These are phyloP conservation scores for Piper betle DNA, from an alignment of 164 flowering plant species.

Conservation along the genomic window DNA sequence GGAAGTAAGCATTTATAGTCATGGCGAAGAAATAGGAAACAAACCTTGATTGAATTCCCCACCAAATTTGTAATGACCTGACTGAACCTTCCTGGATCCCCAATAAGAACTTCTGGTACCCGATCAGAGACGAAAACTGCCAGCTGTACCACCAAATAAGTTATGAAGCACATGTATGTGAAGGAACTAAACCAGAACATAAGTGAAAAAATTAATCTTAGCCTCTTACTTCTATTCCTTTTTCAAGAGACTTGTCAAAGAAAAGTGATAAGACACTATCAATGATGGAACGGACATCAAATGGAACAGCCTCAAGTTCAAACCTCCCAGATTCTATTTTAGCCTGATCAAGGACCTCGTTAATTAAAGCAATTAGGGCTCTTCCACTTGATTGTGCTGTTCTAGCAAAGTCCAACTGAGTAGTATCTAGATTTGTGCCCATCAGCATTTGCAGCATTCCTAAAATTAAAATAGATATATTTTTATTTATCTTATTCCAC, in stretches of 20 bases:
- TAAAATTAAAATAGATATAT: conserved; percentile 10
- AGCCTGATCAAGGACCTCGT: conserved; percentile 94
- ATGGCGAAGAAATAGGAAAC: conserved; percentile 4
- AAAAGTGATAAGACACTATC: conserved; percentile 67
- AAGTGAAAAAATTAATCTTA: not conserved
- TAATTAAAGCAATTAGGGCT: conserved; percentile 70
- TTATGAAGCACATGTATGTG: conserved; percentile 4
- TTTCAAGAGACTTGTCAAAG: conserved; percentile 52
- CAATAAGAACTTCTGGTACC: conserved; percentile 67
- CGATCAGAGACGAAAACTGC: conserved; percentile 67
- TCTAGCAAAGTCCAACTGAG: conserved; percentile 67
- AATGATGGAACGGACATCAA: conserved; percentile 59
- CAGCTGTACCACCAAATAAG: conserved; percentile 34
- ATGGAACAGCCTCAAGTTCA: conserved; percentile 78
- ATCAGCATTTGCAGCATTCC: conserved; percentile 96
- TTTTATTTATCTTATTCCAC: not conserved
- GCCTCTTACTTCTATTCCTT: conserved; percentile 67
- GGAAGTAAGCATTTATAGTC: too few species aligned
- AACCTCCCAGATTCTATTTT: conserved; percentile 93
- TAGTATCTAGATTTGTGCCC: conserved; percentile 70
- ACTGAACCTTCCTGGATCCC: conserved; percentile 78
- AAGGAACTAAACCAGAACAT: not conserved
- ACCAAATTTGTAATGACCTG: conserved; percentile 92
- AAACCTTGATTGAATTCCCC: conserved; percentile 87
- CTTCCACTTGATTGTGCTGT: conserved; percentile 84